Evolutionary conservation across 2,329 filamentous ascomycete species (phyloP).

Genomic region (Sporothrix dimorphospora): DNA sequence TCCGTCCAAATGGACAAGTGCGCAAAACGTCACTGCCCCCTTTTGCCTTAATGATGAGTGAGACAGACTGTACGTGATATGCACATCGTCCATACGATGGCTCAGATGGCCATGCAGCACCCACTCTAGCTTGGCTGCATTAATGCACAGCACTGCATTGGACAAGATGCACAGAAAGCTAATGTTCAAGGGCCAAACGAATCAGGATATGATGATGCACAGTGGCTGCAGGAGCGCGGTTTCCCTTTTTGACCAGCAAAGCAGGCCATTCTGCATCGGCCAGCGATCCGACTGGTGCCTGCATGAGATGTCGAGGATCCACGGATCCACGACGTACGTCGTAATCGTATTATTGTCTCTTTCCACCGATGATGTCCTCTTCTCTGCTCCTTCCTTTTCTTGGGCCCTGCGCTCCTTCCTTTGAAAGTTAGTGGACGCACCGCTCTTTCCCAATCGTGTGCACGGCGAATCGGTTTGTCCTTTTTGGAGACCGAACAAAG

Average conservation of each 20-base stretch:
- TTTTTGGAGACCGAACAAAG: not conserved
- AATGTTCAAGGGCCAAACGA: not conserved
- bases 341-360: not conserved
- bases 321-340: not conserved
- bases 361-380: not conserved
- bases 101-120: conserved; percentile 8
- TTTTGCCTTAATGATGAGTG: not conserved
- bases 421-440: not conserved
- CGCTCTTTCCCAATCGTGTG: not conserved
- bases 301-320: not conserved
- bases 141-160: not conserved
- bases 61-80: not conserved
- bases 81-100: conserved; percentile 9
- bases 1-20: not conserved
- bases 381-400: not conserved
- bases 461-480: not conserved
- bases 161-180: conserved; percentile 1
- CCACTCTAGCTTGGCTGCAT: not conserved
- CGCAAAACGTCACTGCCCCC: not conserved
- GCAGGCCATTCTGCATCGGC: not conserved
- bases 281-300: conserved; percentile 7
- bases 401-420: not conserved
- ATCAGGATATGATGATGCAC: conserved; percentile 7
- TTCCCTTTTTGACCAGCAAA: not conserved
- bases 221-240: conserved; percentile 9